These are phyloP conservation scores for Micractinium conductrix DNA, from an alignment of 139 green algal genomes.

Conservation along the genomic window DNA sequence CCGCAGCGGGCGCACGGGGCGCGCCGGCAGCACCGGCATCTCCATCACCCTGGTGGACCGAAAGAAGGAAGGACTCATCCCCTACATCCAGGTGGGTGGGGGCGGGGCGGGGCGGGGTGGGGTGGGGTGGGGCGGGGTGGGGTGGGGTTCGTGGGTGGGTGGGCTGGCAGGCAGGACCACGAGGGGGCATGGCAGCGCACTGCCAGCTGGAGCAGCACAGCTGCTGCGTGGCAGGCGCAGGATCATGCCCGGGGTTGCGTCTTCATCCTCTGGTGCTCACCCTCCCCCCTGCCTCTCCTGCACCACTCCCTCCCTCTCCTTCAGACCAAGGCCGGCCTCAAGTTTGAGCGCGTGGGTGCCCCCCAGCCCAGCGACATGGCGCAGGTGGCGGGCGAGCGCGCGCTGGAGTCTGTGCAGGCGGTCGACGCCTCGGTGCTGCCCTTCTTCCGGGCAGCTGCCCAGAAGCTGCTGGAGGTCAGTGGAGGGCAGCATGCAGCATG, in stretches of 20 bases:
- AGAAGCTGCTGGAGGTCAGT: conserved; percentile 61
- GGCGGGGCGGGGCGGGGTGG: too few relatives aligned
- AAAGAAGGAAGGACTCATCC: conserved; percentile 86
- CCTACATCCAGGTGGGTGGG: conserved; percentile 82
- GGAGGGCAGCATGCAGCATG: neutral
- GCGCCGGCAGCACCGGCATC: conserved; percentile 85
- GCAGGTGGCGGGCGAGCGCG: conserved; percentile 70
- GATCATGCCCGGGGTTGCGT: too few relatives aligned
- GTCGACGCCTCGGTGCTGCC: conserved; percentile 72
- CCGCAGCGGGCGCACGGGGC: conserved; percentile 83
- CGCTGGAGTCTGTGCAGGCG: conserved; percentile 63
- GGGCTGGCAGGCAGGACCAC: too few relatives aligned
- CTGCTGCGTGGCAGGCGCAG: neutral
- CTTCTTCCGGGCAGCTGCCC: conserved; percentile 62
- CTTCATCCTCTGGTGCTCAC: too few relatives aligned
- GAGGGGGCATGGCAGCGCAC: too few relatives aligned
- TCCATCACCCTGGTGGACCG: conserved; percentile 84
- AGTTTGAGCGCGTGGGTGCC: conserved; percentile 89
- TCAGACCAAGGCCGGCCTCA: conserved; percentile 70
- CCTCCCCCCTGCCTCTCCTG: neutral
- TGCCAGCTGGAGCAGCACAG: too few relatives aligned
- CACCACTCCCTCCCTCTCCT: neutral
- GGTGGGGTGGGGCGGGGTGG: too few relatives aligned
- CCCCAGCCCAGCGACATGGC: conserved; percentile 94
- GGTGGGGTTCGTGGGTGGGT: too few relatives aligned